A percentile compares a stretch with the other conserved stretches of the same genome.
phyloP scores from a whole-genome alignment of 2,329 filamentous ascomycete species.

The Calycina herbarum region DNA sequence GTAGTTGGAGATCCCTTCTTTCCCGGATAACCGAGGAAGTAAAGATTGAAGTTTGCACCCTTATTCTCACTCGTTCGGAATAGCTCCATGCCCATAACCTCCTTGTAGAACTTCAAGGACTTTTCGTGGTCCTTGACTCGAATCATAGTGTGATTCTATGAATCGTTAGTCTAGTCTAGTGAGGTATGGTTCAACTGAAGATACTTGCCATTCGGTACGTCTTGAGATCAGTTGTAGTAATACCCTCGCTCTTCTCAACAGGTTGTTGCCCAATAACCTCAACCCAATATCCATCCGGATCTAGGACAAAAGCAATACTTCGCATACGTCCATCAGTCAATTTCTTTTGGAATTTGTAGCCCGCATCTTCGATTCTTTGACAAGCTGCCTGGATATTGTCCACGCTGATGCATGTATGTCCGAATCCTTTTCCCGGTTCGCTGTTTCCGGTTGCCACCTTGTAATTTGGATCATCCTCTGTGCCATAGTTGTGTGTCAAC shows the following conservation, averaged over 20 bases:
- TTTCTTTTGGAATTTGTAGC: slow-evolving; percentile 95
- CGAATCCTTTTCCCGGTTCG: slow-evolving; percentile 74
- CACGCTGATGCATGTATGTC: slow-evolving; percentile 78
- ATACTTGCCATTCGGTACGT: slow-evolving; percentile 69
- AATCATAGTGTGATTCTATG: slow-evolving; percentile 87
- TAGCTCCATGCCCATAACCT: slow-evolving; percentile 84
- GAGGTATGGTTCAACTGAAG: not conserved
- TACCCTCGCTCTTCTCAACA: slow-evolving; percentile 69
- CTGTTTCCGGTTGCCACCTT: slow-evolving; percentile 84
- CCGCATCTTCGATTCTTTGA: slow-evolving; percentile 82
- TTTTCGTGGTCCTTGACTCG: slow-evolving; percentile 80
- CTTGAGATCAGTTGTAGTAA: slow-evolving; percentile 69
- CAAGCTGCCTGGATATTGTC: slow-evolving; percentile 89
- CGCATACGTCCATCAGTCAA: slow-evolving; percentile 84
- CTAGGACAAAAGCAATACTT: slow-evolving; percentile 85
- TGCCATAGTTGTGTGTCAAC: slow-evolving; percentile 82
- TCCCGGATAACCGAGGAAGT: slow-evolving; percentile 82
- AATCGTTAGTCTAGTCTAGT: slow-evolving; percentile 9
- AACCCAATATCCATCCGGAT: slow-evolving; percentile 85
- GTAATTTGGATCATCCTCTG: slow-evolving; percentile 79
- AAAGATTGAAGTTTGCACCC: slow-evolving; percentile 79
- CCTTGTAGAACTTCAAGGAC: slow-evolving; percentile 78
- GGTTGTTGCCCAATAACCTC: slow-evolving; percentile 75
- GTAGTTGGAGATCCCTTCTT: slow-evolving; percentile 53
- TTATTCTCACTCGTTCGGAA: slow-evolving; percentile 71